Evolutionary conservation across 1,139 yeast genomes (phyloP).

Genomic region (Meyerozyma athensensis): DNA sequence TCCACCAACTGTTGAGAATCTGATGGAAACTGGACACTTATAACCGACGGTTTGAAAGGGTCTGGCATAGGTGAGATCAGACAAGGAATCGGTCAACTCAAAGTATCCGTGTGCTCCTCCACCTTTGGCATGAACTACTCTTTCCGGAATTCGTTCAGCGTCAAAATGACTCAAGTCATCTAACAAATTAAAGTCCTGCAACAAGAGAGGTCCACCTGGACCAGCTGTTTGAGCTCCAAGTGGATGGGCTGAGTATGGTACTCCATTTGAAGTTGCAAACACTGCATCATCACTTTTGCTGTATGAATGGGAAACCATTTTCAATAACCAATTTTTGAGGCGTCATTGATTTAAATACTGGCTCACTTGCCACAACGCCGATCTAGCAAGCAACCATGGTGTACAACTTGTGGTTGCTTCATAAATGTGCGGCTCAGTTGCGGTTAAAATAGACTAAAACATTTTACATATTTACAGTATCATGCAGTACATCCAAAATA

Average conservation of each 20-base stretch:
- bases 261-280: constrained; percentile 26
- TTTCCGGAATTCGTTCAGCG: constrained; percentile 57
- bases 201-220: constrained; percentile 50
- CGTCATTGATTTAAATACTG: neutral
- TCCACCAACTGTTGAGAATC: constrained; percentile 60
- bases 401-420: too few relatives aligned
- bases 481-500: too few relatives aligned
- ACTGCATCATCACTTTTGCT: constrained; percentile 13
- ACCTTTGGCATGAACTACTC: constrained; percentile 65
- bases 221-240: constrained; percentile 26
- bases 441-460: too few relatives aligned
- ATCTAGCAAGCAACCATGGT: too few relatives aligned
- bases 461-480: too few relatives aligned
- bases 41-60: constrained; percentile 46
- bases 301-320: neutral
- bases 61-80: constrained; percentile 47
- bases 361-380: too few relatives aligned
- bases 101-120: constrained; percentile 60
- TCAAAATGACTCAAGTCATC: constrained; percentile 59
- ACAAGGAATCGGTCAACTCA: constrained; percentile 53
- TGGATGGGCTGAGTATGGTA: constrained; percentile 22
- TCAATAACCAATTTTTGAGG: neutral
- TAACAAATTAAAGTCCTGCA: constrained; percentile 53
- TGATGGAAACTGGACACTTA: constrained; percentile 41
- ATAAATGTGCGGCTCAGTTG: too few relatives aligned